Base-by-base conservation (phyloP, 306 rosid genomes). In the Arachis stenosperma region DNA sequence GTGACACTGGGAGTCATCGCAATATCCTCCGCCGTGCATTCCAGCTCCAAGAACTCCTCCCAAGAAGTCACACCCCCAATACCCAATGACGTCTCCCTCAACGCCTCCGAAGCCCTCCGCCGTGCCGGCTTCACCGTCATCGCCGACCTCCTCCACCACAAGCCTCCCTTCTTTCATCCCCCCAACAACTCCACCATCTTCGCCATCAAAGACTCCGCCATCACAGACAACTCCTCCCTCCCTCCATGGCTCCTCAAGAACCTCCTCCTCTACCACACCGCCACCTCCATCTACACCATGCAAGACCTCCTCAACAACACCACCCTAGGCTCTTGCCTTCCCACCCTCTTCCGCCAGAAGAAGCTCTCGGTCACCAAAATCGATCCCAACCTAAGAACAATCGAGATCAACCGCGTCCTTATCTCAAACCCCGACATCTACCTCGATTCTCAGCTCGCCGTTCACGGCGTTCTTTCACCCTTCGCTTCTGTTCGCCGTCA, bases 391-490 rank as follows among this genome's bases (percentile, higher is more conserved):
- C 54, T 44, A 30, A 63, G 82, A 65, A 8, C 37, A 5, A 36
- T 89, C 0, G 89, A 93, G 70, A 90, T 93, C 82, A 90, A 90
- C 65, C 79, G 79, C 22, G 89, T 86, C 0, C 12, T 22, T 44
- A 75, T 93, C 8, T 86, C 97, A 7, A 77, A 85, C 71, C 96
- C 93, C 8, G 81, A 90, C 65, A 50, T 90, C 14, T 89, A 81
- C 70, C 81, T 87, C 3, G 85, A 58, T 1, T 81, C 75, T 1
- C 47, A 83, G 12, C 44, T 92, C 10, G 81, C 79, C 2, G 72
- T 90, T 27, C 97, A 93, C 9, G 97, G 93, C 2, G 96, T 93
- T 80, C 75, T 77, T 58, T 78, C 70, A 4, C 96, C 90, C 0
- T 93, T 90, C 55, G 79, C 82, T 9, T 66, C 90, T 3, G 7